Base-by-base conservation (phyloP, 2,329 filamentous ascomycete genomes). In the Ascochyta lentis region DNA sequence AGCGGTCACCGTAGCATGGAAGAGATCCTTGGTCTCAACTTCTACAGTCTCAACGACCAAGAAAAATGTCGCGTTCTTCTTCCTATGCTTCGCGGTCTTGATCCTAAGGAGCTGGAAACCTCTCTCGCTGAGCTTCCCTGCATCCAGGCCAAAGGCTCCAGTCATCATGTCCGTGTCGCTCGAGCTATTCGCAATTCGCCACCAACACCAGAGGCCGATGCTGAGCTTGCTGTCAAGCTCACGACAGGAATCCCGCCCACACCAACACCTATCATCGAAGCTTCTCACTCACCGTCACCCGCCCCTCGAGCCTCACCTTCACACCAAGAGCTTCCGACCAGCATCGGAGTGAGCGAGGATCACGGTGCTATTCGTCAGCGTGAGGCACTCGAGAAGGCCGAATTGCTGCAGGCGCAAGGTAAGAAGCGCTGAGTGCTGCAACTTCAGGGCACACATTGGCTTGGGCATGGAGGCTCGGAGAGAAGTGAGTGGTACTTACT, bases 61-160 rank as follows among this genome's bases (percentile, higher is more conserved):
- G 68, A 70, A 44, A 65, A 67, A 44, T 39, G 46, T 1, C 57
- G 60, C 3, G 22, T 71, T 6, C 43, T 70, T 3, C 49, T 65
- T 0, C 65, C 62, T 4, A 45, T 70, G 6, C 51, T 68, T 7
- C 53, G 61, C 6, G 62, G 62, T 10, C 43, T 62, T 7, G 54
- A 70, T 15, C 67, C 66, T 1, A 44, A 19, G 2, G 26, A n/a
- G 16, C 53, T 51, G 9, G 42, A 51, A 24, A 7, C 22, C 9
- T 42, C 42, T 7, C 29, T 47, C 12, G 31, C 23, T n/a, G 33
- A 35, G n/a, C 29, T 51, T 1, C 33, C 37, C 1, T 43, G 22
- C 37, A 39, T 47, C 12, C 37, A 44, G 5, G 45, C 42, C 3
- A 59, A 48, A 48, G 35, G 47, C 46, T 6, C 39, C 22, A 7